phyloP scores from a whole-genome alignment of 2,329 filamentous ascomycete genomes.

The Verruconis gallopava region DNA sequence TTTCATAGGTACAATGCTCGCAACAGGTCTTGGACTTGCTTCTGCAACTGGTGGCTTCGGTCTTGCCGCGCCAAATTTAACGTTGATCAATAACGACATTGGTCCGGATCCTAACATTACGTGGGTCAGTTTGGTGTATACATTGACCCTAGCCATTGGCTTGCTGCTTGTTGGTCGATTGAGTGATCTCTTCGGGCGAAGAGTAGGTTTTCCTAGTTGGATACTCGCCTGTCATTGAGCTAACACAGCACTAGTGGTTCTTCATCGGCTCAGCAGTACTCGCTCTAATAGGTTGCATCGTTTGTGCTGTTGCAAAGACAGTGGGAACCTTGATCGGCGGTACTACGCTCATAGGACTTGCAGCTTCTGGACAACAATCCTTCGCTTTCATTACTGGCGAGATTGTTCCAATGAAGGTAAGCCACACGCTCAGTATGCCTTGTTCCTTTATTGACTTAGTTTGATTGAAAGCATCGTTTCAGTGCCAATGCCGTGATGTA shows the following conservation, averaged over 20 bases:
- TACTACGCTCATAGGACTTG: constrained; percentile 11
- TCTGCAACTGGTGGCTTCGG: constrained; percentile 4
- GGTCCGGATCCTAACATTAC: constrained; percentile 23
- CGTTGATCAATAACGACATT: constrained; percentile 19
- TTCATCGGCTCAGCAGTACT: constrained; percentile 11
- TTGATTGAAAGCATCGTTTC: constrained; percentile 14
- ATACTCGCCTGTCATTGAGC: neutral
- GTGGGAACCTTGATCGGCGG: constrained; percentile 13
- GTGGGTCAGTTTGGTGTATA: constrained; percentile 10
- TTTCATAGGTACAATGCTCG: constrained; percentile 6
- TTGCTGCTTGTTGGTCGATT: constrained; percentile 21
- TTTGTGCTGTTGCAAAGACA: constrained; percentile 12
- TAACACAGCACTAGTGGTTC: constrained; percentile 7
- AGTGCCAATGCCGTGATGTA: constrained; percentile 14
- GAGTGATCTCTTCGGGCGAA: constrained; percentile 5
- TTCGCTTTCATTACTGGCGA: constrained; percentile 16
- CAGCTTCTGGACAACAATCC: constrained; percentile 8
- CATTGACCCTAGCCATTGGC: constrained; percentile 11
- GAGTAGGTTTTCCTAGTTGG: neutral
- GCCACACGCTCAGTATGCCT: neutral
- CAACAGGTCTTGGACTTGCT: constrained; percentile 4
- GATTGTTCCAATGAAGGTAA: constrained; percentile 16
- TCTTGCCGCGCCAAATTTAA: constrained; percentile 5
- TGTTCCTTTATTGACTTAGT: neutral
- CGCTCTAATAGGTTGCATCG: constrained; percentile 11